Evolutionary conservation across 306 rosid species (phyloP).

Genomic region (Quercus ilex): DNA sequence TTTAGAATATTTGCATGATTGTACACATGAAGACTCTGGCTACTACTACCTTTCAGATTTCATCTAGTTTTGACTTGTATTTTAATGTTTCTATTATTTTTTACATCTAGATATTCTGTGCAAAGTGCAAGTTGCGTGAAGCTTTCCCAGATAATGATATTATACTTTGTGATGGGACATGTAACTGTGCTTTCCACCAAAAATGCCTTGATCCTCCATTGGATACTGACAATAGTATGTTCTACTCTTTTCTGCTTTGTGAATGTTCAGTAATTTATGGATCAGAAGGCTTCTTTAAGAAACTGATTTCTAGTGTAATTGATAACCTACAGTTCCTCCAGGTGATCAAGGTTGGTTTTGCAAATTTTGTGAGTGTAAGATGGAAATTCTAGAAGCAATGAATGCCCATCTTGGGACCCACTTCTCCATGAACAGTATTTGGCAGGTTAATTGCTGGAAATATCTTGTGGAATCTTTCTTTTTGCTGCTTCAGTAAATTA

Average conservation of each 20-base stretch:
- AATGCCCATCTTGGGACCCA: conserved; percentile 89
- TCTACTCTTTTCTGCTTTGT: conserved; percentile 6
- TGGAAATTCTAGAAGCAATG: conserved; percentile 67
- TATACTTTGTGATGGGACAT: conserved; percentile 78
- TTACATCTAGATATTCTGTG: conserved; percentile 67
- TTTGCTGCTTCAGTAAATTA: background rate
- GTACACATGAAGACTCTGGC: background rate
- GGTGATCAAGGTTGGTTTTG: conserved; percentile 89
- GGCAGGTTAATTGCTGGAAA: conserved; percentile 62
- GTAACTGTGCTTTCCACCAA: conserved; percentile 88
- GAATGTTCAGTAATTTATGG: conserved; percentile 12
- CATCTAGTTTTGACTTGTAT: conserved; percentile 2
- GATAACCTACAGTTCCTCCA: conserved; percentile 54
- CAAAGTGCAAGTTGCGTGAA: conserved; percentile 70
- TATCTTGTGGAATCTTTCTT: background rate
- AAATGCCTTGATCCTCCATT: conserved; percentile 82
- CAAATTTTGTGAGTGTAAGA: conserved; percentile 77
- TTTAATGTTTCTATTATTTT: conserved; percentile 24
- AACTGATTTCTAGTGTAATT: conserved; percentile 20
- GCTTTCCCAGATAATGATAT: conserved; percentile 71
- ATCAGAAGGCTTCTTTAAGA: conserved; percentile 14
- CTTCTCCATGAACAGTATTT: conserved; percentile 60
- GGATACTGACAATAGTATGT: conserved; percentile 67
- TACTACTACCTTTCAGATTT: background rate
- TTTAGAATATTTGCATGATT: background rate